These are phyloP conservation scores for Sphenostylis stenocarpa DNA, from an alignment of 306 rosid species.

Conservation along the genomic window DNA sequence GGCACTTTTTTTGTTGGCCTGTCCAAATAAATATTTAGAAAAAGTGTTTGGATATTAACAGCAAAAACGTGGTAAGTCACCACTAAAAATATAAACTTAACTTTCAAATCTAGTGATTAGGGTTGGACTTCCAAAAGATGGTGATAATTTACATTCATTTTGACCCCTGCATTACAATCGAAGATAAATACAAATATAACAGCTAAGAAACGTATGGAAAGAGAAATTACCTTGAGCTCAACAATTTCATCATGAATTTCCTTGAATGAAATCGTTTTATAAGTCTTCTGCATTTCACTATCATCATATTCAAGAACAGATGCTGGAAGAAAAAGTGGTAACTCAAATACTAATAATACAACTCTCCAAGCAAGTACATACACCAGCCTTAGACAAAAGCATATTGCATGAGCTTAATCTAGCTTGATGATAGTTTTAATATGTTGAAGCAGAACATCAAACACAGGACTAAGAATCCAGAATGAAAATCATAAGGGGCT, in stretches of 20 bases:
- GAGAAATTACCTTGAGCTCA: slow-evolving; percentile 65
- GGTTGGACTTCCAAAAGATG: slow-evolving; percentile 4
- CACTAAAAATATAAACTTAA: not conserved
- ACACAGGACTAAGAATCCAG: not conserved
- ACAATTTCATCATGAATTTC: slow-evolving; percentile 62
- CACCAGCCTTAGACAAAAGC: not conserved
- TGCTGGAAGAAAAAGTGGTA: slow-evolving; percentile 48
- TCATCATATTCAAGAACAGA: slow-evolving; percentile 78
- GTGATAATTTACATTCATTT: not conserved
- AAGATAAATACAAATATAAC: slow-evolving; percentile 10
- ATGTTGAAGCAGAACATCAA: not conserved
- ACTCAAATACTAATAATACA: slow-evolving; percentile 27
- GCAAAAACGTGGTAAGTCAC: not conserved
- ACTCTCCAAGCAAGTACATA: slow-evolving; percentile 14
- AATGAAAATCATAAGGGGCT: slow-evolving; percentile 2
- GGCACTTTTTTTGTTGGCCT: not conserved
- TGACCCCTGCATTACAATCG: slow-evolving; percentile 8
- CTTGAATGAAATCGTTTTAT: slow-evolving; percentile 60
- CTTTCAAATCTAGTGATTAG: slow-evolving; percentile 14
- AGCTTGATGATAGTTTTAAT: slow-evolving; percentile 14
- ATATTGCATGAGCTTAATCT: not conserved
- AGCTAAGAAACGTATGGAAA: slow-evolving; percentile 3
- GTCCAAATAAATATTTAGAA: slow-evolving; percentile 9
- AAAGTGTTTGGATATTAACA: slow-evolving; percentile 5
- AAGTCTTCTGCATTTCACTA: slow-evolving; percentile 52